Percentiles rank a stretch among this genome's conserved stretches.
phyloP scores from a whole-genome alignment of 176 grass and related monocot genomes.

The Rhynchospora breviuscula region DNA sequence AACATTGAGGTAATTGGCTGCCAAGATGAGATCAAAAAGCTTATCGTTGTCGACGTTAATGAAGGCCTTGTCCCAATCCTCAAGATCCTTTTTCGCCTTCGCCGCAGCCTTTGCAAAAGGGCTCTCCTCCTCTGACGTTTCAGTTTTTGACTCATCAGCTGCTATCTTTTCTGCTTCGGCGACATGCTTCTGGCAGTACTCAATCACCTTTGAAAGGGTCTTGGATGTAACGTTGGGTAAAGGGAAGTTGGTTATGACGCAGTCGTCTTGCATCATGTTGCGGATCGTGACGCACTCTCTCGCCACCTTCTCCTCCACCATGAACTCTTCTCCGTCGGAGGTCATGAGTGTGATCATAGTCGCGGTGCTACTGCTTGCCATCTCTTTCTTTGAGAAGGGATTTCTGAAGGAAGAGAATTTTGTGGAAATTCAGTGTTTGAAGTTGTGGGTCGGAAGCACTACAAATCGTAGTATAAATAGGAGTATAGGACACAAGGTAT shows the following conservation, averaged over 20 bases:
- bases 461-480: too few species aligned
- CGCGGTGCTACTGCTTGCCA: not conserved
- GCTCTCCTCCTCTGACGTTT: too few species aligned
- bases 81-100: not conserved
- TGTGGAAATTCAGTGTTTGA: too few species aligned
- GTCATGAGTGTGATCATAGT: not conserved
- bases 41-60: not conserved
- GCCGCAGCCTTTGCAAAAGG: too few species aligned
- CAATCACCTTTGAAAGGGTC: slow-evolving; percentile 53
- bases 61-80: not conserved
- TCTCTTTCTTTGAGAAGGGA: not conserved
- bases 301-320: not conserved
- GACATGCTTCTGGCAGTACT: slow-evolving; percentile 59
- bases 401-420: not conserved
- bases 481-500: too few species aligned
- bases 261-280: slow-evolving; percentile 70
- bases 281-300: slow-evolving; percentile 23
- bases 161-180: not conserved
- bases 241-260: slow-evolving; percentile 41
- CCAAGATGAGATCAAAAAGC: not conserved
- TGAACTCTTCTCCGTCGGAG: not conserved
- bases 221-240: slow-evolving; percentile 48
- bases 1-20: not conserved
- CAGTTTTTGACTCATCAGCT: not conserved
- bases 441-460: too few species aligned